Conservation (phyloP, 768 basidiomycete genomes). For the Candolleomyces eurysporus region DNA sequence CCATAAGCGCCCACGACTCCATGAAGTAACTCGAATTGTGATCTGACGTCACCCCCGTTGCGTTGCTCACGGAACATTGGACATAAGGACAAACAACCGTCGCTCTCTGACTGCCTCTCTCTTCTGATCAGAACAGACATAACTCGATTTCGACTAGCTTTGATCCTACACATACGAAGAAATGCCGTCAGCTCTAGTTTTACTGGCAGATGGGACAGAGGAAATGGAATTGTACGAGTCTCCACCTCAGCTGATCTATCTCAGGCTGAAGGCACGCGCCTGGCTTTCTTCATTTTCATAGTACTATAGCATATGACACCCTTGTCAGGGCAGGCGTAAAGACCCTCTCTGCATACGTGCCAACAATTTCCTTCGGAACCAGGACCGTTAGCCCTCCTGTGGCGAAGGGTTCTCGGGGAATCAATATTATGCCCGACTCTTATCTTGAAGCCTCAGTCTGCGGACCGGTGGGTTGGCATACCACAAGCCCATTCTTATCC, state of each 20-base stretch:
- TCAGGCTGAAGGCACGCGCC: not conserved
- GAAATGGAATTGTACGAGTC: conserved; percentile 81
- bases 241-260: too few species aligned
- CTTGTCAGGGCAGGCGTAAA: conserved; percentile 73
- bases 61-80: too few species aligned
- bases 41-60: too few species aligned
- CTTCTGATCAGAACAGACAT: too few species aligned
- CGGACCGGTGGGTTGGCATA: conserved; percentile 41
- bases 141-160: too few species aligned
- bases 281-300: conserved; percentile 22
- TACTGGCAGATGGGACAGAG: conserved; percentile 82
- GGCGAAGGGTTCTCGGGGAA: conserved; percentile 68
- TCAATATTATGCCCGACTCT: conserved; percentile 68
- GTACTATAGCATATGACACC: conserved; percentile 80
- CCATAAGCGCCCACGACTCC: too few species aligned
- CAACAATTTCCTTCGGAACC: conserved; percentile 17
- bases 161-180: not conserved
- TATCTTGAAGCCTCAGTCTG: conserved; percentile 44
- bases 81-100: too few species aligned
- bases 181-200: conserved; percentile 62
- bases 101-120: too few species aligned
- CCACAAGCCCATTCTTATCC: not conserved
- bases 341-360: conserved; percentile 64
- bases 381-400: conserved; percentile 36
- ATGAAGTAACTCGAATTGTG: too few species aligned